These are phyloP conservation scores for Inonotus obliquus DNA, from an alignment of 1,284 basidiomycete species.

Conservation along the genomic window DNA sequence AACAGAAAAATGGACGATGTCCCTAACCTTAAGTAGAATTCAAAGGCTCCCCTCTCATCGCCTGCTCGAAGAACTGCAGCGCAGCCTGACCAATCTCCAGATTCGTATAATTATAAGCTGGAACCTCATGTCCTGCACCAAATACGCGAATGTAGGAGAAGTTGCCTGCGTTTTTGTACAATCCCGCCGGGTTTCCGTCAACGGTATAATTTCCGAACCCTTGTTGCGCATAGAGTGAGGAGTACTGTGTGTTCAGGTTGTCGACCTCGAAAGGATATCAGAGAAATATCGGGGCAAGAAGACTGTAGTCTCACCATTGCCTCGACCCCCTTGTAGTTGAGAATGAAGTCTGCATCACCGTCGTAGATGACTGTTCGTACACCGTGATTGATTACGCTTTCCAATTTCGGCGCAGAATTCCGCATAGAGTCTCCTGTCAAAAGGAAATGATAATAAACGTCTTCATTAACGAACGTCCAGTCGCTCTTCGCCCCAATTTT, in stretches of 20 bases:
- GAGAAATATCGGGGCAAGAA: no score
- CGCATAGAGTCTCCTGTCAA: conserved; percentile 61
- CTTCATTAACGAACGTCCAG: conserved; percentile 41
- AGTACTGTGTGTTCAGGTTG: conserved; percentile 38
- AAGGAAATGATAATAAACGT: conserved; percentile 53
- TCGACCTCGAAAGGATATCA: conserved; percentile 32
- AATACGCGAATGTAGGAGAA: conserved; percentile 56
- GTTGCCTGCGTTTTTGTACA: conserved; percentile 56
- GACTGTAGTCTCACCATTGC: conserved; percentile 52
- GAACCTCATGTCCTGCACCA: conserved; percentile 48
- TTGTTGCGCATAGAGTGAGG: conserved; percentile 34
- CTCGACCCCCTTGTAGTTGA: conserved; percentile 57
- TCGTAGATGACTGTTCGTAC: conserved; percentile 24
- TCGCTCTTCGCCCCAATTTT: conserved; percentile 46
- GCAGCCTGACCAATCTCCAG: conserved; percentile 28
- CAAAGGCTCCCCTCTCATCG: conserved; percentile 22
- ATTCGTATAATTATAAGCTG: conserved; percentile 34
- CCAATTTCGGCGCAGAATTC: conserved; percentile 48
- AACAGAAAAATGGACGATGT: no score
- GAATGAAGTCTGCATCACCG: conserved; percentile 44
- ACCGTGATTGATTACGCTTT: conserved; percentile 55
- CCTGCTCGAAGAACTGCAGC: conserved; percentile 29
- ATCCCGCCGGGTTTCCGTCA: conserved; percentile 41
- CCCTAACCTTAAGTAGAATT: conserved; percentile 14
- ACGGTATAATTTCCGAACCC: conserved; percentile 47